phyloP scores from a whole-genome alignment of 1,284 basidiomycete species.

The Cryptococcus jaspeensis region DNA sequence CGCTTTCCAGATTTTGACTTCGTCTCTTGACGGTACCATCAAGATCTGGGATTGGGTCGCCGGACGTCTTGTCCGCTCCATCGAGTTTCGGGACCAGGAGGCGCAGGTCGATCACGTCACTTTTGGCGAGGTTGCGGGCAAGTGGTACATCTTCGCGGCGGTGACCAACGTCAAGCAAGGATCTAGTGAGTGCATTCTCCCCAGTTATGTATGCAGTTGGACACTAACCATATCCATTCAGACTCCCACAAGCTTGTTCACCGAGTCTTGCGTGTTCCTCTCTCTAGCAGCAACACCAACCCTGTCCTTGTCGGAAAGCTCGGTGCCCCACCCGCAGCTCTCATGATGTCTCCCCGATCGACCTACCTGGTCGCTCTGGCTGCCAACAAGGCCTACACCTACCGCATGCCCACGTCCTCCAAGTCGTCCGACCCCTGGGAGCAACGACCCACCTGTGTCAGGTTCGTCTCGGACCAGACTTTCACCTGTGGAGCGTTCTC shows the following conservation, averaged over 20 bases:
- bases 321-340: constrained; percentile 30
- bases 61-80: constrained; percentile 71
- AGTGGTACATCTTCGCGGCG: constrained; percentile 41
- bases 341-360: constrained; percentile 67
- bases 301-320: constrained; percentile 33
- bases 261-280: constrained; percentile 27
- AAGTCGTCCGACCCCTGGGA: constrained; percentile 17
- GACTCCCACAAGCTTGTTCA: constrained; percentile 14
- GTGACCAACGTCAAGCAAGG: constrained; percentile 22
- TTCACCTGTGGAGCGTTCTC: constrained; percentile 87
- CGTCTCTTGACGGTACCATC: constrained; percentile 76
- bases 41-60: constrained; percentile 94
- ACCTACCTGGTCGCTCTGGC: constrained; percentile 78
- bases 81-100: constrained; percentile 64
- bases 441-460: constrained; percentile 61
- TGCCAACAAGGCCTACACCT: constrained; percentile 79
- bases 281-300: constrained; percentile 10
- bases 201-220: background rate
- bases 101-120: constrained; percentile 57
- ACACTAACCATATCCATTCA: background rate
- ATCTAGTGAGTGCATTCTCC: constrained; percentile 5
- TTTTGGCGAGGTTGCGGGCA: constrained; percentile 33
- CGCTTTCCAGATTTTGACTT: constrained; percentile 83
- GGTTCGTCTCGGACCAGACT: constrained; percentile 62
- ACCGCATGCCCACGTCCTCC: constrained; percentile 52